Conservation (phyloP, 805 yeast species). For the Candida patagonica region DNA sequence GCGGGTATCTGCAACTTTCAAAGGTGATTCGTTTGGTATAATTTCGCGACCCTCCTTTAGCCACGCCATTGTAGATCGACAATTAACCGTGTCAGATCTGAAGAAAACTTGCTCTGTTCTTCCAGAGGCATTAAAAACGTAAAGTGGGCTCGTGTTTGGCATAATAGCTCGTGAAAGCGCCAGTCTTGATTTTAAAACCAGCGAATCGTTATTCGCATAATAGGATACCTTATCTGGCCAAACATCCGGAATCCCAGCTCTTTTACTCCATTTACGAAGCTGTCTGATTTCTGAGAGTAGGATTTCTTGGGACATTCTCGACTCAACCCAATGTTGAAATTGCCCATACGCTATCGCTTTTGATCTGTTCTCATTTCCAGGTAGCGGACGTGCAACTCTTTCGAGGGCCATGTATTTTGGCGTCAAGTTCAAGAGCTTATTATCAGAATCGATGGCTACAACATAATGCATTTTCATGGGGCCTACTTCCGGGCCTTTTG, state of each 20-base stretch:
- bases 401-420: slow-evolving; percentile 44
- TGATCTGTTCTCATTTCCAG: neutral
- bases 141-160: neutral
- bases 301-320: neutral
- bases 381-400: neutral
- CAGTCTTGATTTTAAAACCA: neutral
- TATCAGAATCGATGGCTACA: slow-evolving; percentile 53
- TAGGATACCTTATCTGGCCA: neutral
- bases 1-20: neutral
- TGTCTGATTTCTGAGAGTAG: neutral
- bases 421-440: slow-evolving; percentile 64
- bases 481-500: slow-evolving; percentile 36
- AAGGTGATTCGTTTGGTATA: neutral
- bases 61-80: slow-evolving; percentile 2
- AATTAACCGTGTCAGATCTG: neutral
- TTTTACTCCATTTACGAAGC: neutral
- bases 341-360: slow-evolving; percentile 1
- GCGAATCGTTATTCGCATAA: neutral
- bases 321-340: neutral
- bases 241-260: slow-evolving; percentile 1
- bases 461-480: slow-evolving; percentile 44
- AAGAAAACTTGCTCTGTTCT: neutral
- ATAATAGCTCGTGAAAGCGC: neutral
- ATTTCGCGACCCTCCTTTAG: slow-evolving; percentile 1
- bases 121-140: neutral